Evolutionary conservation across 495 filamentous ascomycete species (phyloP), one percentile per base, ranked within the genome.

Genomic region (Aspergillus incahuasiensis): DNA sequence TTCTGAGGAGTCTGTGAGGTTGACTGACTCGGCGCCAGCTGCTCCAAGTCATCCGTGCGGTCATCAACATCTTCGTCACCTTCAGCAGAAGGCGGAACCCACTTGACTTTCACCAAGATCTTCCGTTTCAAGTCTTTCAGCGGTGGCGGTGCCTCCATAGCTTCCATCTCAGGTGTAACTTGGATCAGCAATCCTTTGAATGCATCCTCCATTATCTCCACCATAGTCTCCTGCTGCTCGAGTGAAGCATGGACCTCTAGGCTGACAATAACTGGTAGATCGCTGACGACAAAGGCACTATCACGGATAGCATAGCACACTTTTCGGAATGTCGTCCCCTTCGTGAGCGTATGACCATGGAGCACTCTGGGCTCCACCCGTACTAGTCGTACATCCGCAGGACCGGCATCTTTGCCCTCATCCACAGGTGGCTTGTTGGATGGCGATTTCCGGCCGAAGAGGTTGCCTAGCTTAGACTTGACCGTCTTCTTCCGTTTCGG

Each of bases 21-120:
- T 16, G 59, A 35, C 2, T 22, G 30, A 5, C 42, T 43, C 30
- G 55, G 35, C 13, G 46, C 54, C 11, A 63, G 45, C 42, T 54
- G 57, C 25, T 63, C 61, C 32, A 60, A 32, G 28, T 60, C 58
- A 18, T 63, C 61, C 5, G 54, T 55, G 19, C 54, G 55, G 46
- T 60, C 72, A 50, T 63, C 65, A 16, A 34, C 57, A 9, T 65
- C 62, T n/a, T 69, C 63, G 19, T 66, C 61, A 0, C 76, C 67
- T 13, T 59, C 52, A n/a, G 45, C 28, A 11, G 39, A 55, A 0
- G 81, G 69, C 6, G 65, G 62, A 3, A 79, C 78, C 51, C 86
- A 86, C 67, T 95, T 95, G 35, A 91, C 91, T 74, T 97, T 97
- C 71, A 97, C 83, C 28, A 97, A 73, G 57, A 97, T 96, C 71